Evolutionary conservation across 495 filamentous ascomycete species (phyloP), one percentile per base, ranked within the genome.

Genomic region (Talaromyces ruber): DNA sequence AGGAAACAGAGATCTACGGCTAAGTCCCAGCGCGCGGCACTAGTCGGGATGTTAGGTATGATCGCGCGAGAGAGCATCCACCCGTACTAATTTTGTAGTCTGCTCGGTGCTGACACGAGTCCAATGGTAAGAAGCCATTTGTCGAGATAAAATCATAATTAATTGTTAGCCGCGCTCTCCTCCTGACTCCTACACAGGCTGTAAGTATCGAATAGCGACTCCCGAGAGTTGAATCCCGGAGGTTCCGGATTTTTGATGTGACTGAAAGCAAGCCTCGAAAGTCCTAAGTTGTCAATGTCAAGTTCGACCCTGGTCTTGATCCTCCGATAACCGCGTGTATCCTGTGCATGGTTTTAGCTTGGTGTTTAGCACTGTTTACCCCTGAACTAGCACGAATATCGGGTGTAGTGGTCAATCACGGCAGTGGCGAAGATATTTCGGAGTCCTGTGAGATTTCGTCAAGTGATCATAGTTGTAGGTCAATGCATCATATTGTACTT

Each of bases 41-140:
- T 43, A 59, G 58, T 28, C 51, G 22, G 50, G 11, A 26, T 28
- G 51, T 54, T 54, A 26, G 51, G 58, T 59, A 59, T 59, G 58
- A 59, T 59, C 58, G 58, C 58, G 58, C 58, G 37, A 47, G 50
- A 24, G 7, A 21, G 21, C n/a, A 6, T 25, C 39, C 39, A n/a
- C 34, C 51, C 12, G 51, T 54, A 26, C 26, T 54, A 54, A 54
- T n/a, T 28, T 54, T 54, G 50, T n/a, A 53, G 50, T 54, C 51
- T 54, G n/a, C n/a, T n/a, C n/a, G n/a, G n/a, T n/a, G n/a, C 6
- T 26, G 51, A 24, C 43, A 9, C 21, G 43, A 21, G n/a, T 18
- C 43, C 43, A 47, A 47, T 47, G 4, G 18, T 2, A 47, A 21
- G n/a, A 37, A 37, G 43, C 43, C 12, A 47, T 8, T 21, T 47